Evolutionary conservation across 2,329 filamentous ascomycete species (phyloP), one percentile per base, ranked within the genome.

Genomic region (Drechslerella dactyloides): DNA sequence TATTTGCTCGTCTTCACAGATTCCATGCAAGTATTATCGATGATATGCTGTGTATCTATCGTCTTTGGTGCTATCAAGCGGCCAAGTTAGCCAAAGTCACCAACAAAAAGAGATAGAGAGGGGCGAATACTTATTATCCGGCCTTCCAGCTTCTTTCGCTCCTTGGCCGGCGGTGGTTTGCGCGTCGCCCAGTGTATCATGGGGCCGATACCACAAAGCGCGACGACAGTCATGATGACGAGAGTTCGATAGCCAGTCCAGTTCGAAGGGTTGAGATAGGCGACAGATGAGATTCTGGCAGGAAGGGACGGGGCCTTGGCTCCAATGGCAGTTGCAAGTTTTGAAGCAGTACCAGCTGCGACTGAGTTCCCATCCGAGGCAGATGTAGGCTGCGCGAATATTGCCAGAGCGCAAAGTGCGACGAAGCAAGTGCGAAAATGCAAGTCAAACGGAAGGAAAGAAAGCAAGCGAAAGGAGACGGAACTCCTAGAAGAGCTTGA

Each of bases 1-100:
- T 88, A 82, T 40, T 84, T 81, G 54, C 80, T 87, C 1, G 92
- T 93, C n/a, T 84, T 87, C 79, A 92, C 96, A 3, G 87, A 84
- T 77, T 73, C 62, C 33, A 68, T 19, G 54, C 58, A 56, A 37
- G 62, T 73, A 50, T 62, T 58, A 15, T 73, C 69, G 42, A 66
- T 64, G 30, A 73, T 73, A 40, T 68, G 69, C 21, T 52, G 61
- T 7, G 69, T 73, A 63, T 73, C 69, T 35, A 68, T 56, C 8
- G 69, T 73, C 42, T 62, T 68, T 8, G 62, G 40, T 40, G 69
- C 61, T 68, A 23, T 30, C 56, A 53, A 35, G 48, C 24, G 13
- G 17, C 21, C 30, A 40, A 10, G 37, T 73, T 65, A 63, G 52
- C 46, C 37, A 27, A 54, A 35, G 23, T 15, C 42, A n/a, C 17